Percentiles rank a stretch among this genome's conserved stretches.
Conservation (phyloP, 169 alveolate genomes). For the Plasmodium sp. region DNA sequence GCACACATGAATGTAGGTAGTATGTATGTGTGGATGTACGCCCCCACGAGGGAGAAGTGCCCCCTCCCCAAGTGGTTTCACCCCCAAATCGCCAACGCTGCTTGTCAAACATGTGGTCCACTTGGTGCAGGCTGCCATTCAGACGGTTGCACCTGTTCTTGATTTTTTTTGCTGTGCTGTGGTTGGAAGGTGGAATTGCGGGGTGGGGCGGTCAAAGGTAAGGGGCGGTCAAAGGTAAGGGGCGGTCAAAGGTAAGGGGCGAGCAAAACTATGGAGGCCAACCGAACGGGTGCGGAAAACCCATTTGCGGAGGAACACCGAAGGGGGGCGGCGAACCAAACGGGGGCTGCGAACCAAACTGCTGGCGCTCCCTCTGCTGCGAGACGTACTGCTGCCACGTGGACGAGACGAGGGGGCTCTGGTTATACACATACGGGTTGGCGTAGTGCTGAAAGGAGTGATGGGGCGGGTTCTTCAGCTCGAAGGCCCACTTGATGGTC, state of each 20-base stretch:
- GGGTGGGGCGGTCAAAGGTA: too few species aligned
- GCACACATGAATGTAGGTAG: neutral
- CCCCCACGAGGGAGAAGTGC: neutral
- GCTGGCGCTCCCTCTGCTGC: conserved; percentile 6
- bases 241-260: too few species aligned
- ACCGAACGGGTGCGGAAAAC: neutral
- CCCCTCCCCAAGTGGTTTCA: neutral
- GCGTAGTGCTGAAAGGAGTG: conserved; percentile 16
- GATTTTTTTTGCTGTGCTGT: neutral
- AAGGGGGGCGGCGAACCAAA: neutral
- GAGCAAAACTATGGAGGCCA: neutral
- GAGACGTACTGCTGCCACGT: conserved; percentile 24
- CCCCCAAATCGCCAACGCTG: neutral
- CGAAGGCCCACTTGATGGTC: conserved; percentile 96
- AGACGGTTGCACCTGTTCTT: neutral
- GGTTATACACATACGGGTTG: conserved; percentile 38
- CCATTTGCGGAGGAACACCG: neutral
- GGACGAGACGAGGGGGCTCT: conserved; percentile 8
- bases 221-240: too few species aligned
- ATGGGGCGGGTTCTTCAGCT: conserved; percentile 67
- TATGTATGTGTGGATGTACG: neutral
- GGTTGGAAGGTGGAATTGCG: neutral
- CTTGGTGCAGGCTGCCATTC: neutral
- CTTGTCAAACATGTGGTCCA: neutral
- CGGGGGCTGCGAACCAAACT: neutral